phyloP scores from a whole-genome alignment of 164 flowering plant genomes.

The Paratinospora sagittata region DNA sequence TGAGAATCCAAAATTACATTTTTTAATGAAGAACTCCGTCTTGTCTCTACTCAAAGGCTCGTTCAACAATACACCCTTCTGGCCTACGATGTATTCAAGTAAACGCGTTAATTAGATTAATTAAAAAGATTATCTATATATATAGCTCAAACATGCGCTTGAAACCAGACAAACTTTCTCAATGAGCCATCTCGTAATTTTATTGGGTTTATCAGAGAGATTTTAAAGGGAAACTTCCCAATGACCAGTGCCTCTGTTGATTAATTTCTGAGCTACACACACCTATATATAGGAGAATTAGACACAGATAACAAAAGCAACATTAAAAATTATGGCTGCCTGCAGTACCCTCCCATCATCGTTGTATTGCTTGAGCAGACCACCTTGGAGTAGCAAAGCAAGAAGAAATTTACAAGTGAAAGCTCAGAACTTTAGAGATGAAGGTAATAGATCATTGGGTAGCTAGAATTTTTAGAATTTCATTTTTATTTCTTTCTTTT shows the following conservation, averaged over 20 bases:
- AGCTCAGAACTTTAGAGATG: constrained; percentile 33
- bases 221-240: background rate
- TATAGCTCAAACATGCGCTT: background rate
- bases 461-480: background rate
- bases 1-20: background rate
- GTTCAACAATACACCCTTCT: background rate
- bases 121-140: background rate
- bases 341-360: background rate
- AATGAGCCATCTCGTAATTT: background rate
- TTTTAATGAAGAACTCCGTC: background rate
- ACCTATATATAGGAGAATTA: background rate
- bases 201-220: background rate
- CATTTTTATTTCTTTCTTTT: background rate
- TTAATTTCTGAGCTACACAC: background rate
- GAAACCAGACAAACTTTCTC: background rate
- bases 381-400: background rate
- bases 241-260: background rate
- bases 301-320: background rate
- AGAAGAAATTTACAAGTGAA: no score
- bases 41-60: background rate
- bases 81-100: background rate
- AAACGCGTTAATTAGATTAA: background rate
- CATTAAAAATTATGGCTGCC: constrained; percentile 13
- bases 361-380: background rate
- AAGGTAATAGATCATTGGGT: constrained; percentile 17